Conservation (phyloP, 768 basidiomycete species). For the Podaxis carcinomalis region DNA sequence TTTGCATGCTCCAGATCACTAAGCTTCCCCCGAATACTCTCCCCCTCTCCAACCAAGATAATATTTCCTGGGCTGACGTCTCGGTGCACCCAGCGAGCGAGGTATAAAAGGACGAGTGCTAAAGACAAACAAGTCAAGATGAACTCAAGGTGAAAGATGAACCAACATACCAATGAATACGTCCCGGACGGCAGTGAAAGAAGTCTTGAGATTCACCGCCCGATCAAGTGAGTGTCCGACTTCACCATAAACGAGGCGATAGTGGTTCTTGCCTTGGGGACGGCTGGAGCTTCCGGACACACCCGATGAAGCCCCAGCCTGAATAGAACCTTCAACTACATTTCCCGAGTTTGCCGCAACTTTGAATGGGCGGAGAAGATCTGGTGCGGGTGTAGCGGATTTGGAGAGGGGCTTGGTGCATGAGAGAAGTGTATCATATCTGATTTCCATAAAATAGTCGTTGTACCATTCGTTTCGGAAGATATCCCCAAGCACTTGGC, state of each 20-base stretch:
- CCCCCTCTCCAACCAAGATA: background rate
- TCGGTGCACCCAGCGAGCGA: conserved; percentile 10
- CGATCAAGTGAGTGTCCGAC: conserved; percentile 18
- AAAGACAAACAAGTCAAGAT: background rate
- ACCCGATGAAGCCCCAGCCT: background rate
- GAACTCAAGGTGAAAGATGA: background rate
- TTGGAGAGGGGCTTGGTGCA: background rate
- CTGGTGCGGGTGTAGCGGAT: background rate
- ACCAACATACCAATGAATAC: background rate
- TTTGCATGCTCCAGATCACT: conserved; percentile 12
- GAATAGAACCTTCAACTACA: background rate
- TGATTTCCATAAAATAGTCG: conserved; percentile 2
- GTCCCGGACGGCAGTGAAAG: background rate
- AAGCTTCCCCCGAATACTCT: background rate
- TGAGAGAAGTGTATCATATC: background rate
- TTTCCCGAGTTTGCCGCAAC: background rate
- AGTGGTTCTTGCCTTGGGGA: background rate
- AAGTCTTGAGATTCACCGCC: conserved; percentile 19
- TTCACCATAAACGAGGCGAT: background rate
- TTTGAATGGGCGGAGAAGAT: background rate
- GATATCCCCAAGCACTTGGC: background rate
- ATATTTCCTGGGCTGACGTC: conserved; percentile 9
- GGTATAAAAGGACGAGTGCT: conserved; percentile 8
- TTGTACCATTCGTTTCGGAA: background rate
- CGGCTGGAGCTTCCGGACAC: background rate